Evolutionary conservation across 2,329 filamentous ascomycete genomes (phyloP).

Genomic region (Emericellopsis atlantica): DNA sequence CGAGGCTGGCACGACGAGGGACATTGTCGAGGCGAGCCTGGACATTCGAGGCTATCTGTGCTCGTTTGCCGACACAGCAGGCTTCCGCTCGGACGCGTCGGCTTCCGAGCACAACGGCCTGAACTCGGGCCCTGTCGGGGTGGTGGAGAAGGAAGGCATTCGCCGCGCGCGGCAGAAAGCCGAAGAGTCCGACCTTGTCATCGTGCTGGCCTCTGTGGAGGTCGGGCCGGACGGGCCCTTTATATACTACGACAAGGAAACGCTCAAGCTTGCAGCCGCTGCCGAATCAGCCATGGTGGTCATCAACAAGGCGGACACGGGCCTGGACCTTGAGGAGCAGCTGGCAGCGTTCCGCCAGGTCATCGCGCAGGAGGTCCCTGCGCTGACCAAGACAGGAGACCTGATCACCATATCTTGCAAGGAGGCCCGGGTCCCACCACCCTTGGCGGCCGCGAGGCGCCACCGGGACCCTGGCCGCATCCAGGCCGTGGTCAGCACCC

Average conservation of each 20-base stretch:
- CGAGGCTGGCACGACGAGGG: constrained; percentile 86
- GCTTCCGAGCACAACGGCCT: constrained; percentile 4
- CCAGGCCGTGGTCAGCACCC: constrained; percentile 50
- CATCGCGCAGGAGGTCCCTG: constrained; percentile 7
- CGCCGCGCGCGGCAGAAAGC: constrained; percentile 72
- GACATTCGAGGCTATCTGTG: constrained; percentile 86
- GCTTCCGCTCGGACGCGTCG: constrained; percentile 47
- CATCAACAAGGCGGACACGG: constrained; percentile 50
- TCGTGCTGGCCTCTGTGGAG: constrained; percentile 71
- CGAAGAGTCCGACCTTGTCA: constrained; percentile 69
- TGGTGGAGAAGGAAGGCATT: constrained; percentile 83
- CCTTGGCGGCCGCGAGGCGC: constrained; percentile 3
- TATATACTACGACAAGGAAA: constrained; percentile 42
- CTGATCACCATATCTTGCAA: constrained; percentile 57
- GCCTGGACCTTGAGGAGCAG: constrained; percentile 20
- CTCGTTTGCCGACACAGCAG: constrained; percentile 91
- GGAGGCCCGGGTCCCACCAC: constrained; percentile 26
- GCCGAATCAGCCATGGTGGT: constrained; percentile 39
- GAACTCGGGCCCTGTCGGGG: constrained; percentile 38
- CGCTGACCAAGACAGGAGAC: constrained; percentile 14
- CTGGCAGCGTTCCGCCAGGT: constrained; percentile 22
- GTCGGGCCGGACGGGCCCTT: constrained; percentile 17
- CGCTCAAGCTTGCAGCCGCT: constrained; percentile 35
- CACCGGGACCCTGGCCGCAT: constrained; percentile 49
- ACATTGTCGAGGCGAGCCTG: constrained; percentile 83